Conservation (phyloP, 805 yeast species). For the Candida palmyrensis region DNA sequence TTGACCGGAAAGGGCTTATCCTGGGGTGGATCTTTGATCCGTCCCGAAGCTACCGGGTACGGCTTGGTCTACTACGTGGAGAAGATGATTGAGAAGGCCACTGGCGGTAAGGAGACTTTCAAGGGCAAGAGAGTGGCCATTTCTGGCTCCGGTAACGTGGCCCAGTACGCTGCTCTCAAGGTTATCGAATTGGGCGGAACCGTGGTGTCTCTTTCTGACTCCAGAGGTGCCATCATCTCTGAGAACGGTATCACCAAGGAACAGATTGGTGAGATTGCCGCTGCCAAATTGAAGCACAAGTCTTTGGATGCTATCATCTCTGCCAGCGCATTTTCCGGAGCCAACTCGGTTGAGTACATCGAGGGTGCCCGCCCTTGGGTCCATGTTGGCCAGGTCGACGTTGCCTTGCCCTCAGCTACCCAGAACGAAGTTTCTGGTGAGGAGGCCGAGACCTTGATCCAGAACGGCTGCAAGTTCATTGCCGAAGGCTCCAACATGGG, state of each 20-base stretch:
- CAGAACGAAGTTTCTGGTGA: slow-evolving; percentile 94
- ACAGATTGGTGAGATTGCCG: slow-evolving; percentile 70
- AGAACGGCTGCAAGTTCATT: slow-evolving; percentile 85
- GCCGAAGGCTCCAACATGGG: slow-evolving; percentile 99
- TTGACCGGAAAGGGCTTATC: slow-evolving; percentile 95
- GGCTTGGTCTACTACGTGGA: slow-evolving; percentile 96
- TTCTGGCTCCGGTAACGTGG: slow-evolving; percentile 98
- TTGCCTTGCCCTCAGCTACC: slow-evolving; percentile 97
- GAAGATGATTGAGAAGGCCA: slow-evolving; percentile 93
- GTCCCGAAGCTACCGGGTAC: slow-evolving; percentile 99
- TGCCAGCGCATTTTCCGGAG: slow-evolving; percentile 52
- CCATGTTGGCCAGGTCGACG: slow-evolving; percentile 84
- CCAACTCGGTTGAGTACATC: slow-evolving; percentile 63
- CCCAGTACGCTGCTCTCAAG: slow-evolving; percentile 97
- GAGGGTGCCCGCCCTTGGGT: slow-evolving; percentile 97
- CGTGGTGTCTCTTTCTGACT: slow-evolving; percentile 91
- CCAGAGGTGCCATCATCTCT: slow-evolving; percentile 82
- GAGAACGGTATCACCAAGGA: slow-evolving; percentile 78
- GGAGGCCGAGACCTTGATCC: slow-evolving; percentile 78
- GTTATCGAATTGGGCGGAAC: slow-evolving; percentile 95
- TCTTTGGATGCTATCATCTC: slow-evolving; percentile 62
- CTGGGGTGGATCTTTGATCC: slow-evolving; percentile 99
- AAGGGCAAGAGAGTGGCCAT: slow-evolving; percentile 92
- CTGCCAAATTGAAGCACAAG: slow-evolving; percentile 75
- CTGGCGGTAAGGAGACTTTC: slow-evolving; percentile 84